Evolutionary conservation across 306 rosid genomes (phyloP), one percentile per base, ranked within the genome.

Genomic region (Pyrus pyrifolia): DNA sequence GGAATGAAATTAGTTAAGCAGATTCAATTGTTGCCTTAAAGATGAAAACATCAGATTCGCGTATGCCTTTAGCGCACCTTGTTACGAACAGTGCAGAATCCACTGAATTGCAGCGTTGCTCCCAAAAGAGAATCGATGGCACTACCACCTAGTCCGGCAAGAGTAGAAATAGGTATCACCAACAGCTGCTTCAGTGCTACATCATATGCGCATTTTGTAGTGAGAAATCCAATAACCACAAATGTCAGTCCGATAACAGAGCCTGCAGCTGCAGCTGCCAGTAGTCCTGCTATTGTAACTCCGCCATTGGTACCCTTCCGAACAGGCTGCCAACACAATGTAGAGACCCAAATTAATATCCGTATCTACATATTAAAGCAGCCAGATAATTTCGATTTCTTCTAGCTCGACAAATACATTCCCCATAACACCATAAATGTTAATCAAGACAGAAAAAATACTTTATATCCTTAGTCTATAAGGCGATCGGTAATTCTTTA

Each of bases 241-340:
- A 84, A 95, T 0, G 96, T 64, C 72, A 92, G 40, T 73, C 97
- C 97, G 15, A 95, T 84, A 75, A 86, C 83, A 68, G 81, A 74
- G 59, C 98, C 98, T 14, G 91, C 97, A 18, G 88, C 91, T 23
- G 92, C 86, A 67, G 97, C 97, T 44, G 97, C 98, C 51, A 90
- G 81, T 74, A 95, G 81, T 81, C 98, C 98, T 70, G 90, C 84
- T 76, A 72, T 85, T 53, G 97, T 95, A 72, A 95, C 93, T 61
- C 88, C 98, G 9, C 97, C 98, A 81, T 95, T 95, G 35, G 97
- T 92, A 52, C 98, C 98, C 86, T 79, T 95, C 79, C 77, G 89
- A 82, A 95, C 98, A 64, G 84, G 85, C 98, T 95, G 82, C 78
- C 53, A 78, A 73, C 71, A 73, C 73, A 76, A 79, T 31, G 63